These are phyloP conservation scores for Colletotrichum scovillei DNA, from an alignment of 2,329 filamentous ascomycete species.

Conservation along the genomic window DNA sequence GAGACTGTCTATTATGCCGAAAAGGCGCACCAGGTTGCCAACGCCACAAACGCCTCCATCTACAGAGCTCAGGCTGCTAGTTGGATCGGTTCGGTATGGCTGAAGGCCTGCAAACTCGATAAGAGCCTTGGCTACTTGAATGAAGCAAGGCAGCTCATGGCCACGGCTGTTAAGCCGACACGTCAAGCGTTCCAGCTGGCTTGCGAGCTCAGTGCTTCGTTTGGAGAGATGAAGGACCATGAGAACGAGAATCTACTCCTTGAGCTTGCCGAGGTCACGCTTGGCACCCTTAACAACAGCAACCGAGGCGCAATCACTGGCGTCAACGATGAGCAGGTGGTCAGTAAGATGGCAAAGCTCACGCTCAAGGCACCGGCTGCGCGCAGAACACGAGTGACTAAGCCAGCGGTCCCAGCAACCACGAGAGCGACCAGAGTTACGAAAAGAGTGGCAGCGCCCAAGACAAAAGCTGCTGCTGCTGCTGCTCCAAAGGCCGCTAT, in stretches of 20 bases:
- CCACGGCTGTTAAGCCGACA: constrained; percentile 54
- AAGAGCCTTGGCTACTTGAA: constrained; percentile 67
- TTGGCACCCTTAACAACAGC: constrained; percentile 25
- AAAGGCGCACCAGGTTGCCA: constrained; percentile 82
- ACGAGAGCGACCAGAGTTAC: constrained; percentile 11
- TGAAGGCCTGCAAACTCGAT: constrained; percentile 68
- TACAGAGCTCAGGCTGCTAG: constrained; percentile 65
- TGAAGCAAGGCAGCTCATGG: constrained; percentile 63
- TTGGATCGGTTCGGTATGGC: constrained; percentile 66
- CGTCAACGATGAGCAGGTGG: constrained; percentile 45
- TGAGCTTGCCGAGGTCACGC: constrained; percentile 59
- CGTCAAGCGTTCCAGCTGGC: constrained; percentile 59
- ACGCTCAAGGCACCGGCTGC: constrained; percentile 41
- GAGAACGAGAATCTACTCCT: constrained; percentile 58
- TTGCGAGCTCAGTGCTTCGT: constrained; percentile 67
- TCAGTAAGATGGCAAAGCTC: constrained; percentile 49
- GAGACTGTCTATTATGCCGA: constrained; percentile 92
- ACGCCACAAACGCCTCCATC: constrained; percentile 72
- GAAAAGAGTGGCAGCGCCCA: constrained; percentile 37
- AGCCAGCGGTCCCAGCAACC: constrained; percentile 36
- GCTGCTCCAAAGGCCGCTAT: constrained; percentile 35
- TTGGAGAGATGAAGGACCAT: constrained; percentile 59
- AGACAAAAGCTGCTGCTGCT: constrained; percentile 39
- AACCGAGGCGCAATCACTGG: constrained; percentile 13
- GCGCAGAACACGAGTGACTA: constrained; percentile 35